Evolutionary conservation across 1,139 yeast genomes (phyloP), one percentile per base, ranked within the genome.

Genomic region (Pichiaceae sp.): DNA sequence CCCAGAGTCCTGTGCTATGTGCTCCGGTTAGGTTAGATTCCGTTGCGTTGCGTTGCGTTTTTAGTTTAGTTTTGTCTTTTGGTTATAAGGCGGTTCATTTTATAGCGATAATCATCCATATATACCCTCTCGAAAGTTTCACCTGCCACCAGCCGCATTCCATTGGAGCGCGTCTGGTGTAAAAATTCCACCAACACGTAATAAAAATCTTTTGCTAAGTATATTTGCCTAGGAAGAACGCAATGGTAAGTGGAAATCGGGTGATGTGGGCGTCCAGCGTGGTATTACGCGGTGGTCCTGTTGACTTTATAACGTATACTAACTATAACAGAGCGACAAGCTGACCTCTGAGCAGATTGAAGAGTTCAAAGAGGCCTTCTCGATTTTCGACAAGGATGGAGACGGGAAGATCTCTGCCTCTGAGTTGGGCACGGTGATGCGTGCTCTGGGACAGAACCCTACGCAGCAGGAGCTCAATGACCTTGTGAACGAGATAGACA

Each of bases 1-100:
- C 67, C 96, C 96, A 42, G 97, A 85, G 64, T 77, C 97, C 34
- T 91, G 98, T 66, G 91, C 91, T 58, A 91, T 91, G 98, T 91
- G 98, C 70, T 89, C 97, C 45, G 97, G 97, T 68, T 91, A 68
- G 35, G 31, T 15, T 21, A 17, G 28, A 21, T 17, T 27, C 29
- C 14, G 17, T 32, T 33, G 25, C 27, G n/a, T n/a, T n/a, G n/a
- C n/a, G n/a, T n/a, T 19, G 31, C 34, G 31, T 26, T 19, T 29
- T 23, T 37, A 23, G 15, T 17, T 24, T 7, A 17, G 21, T 31
- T 31, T 31, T 24, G 27, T 29, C 17, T 32, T 7, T n/a, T 26
- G 11, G 33, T 11, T 20, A 9, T 23, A 14, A 8, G 17, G 12
- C 26, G 23, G 23, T 3, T 14, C 14, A 29, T 29, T n/a, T n/a